A percentile compares a stretch with the other conserved stretches of the same genome.
Conservation (phyloP, 345 rosid genomes). For the Geranium rotundifolium region DNA sequence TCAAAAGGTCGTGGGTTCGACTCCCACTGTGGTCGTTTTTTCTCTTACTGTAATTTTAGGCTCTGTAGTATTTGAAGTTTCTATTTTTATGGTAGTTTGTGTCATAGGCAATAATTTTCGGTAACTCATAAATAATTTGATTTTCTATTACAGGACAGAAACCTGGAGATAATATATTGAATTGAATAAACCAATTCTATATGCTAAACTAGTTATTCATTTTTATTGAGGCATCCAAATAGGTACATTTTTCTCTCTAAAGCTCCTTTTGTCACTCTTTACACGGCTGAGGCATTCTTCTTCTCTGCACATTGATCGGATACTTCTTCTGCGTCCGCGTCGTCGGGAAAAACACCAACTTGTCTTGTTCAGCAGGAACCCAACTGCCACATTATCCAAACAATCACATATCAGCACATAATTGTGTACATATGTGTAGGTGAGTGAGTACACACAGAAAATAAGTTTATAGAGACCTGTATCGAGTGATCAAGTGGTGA, state of each 20-base stretch:
- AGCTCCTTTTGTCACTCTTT: neutral
- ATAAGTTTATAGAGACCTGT: constrained; percentile 7
- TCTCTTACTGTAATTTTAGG: too few relatives aligned
- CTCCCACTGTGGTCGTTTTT: constrained; percentile 25
- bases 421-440: too few relatives aligned
- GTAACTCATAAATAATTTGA: too few relatives aligned
- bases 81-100: too few relatives aligned
- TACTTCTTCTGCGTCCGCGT: constrained; percentile 86
- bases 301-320: constrained; percentile 56
- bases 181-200: too few relatives aligned
- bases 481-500: constrained; percentile 16
- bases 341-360: constrained; percentile 84
- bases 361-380: constrained; percentile 79
- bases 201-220: neutral
- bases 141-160: too few relatives aligned
- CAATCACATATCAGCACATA: too few relatives aligned
- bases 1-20: constrained; percentile 48
- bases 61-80: too few relatives aligned
- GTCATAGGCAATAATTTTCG: too few relatives aligned
- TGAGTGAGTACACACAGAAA: neutral
- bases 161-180: too few relatives aligned
- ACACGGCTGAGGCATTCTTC: constrained; percentile 3
- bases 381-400: constrained; percentile 37
- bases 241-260: neutral
- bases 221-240: neutral